These are phyloP conservation scores for Cudoniella acicularis DNA, from an alignment of 495 filamentous ascomycete species.

Conservation along the genomic window DNA sequence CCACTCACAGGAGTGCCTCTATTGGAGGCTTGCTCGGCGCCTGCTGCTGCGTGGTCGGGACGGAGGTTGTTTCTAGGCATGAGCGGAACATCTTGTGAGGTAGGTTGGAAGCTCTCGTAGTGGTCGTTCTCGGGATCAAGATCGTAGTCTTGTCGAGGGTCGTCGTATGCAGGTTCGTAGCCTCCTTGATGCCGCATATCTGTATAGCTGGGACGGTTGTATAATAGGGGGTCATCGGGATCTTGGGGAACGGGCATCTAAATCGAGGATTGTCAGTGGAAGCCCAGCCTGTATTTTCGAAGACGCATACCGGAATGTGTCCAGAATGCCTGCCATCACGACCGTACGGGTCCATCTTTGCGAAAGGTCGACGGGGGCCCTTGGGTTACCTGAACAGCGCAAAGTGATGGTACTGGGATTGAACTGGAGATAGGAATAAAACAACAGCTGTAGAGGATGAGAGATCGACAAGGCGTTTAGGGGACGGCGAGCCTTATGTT, in stretches of 20 bases:
- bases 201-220: not conserved
- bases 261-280: not conserved
- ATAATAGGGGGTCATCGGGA: not conserved
- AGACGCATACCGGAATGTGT: not conserved
- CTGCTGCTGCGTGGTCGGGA: not conserved
- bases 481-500: not conserved
- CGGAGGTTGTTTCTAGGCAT: not conserved
- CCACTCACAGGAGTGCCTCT: slow-evolving; percentile 37
- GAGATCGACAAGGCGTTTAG: not conserved
- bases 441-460: no score
- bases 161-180: not conserved
- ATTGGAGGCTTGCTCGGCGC: not conserved
- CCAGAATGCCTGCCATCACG: not conserved
- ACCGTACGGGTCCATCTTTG: not conserved
- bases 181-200: not conserved
- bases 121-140: not conserved
- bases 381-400: no score
- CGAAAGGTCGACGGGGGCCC: not conserved
- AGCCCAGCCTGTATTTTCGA: not conserved
- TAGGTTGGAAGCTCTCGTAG: not conserved
- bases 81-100: not conserved
- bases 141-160: not conserved
- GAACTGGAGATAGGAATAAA: no score
- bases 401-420: no score
- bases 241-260: not conserved